Evolutionary conservation across 768 basidiomycete species (phyloP).

Genomic region (Psilocybe subaeruginosa): DNA sequence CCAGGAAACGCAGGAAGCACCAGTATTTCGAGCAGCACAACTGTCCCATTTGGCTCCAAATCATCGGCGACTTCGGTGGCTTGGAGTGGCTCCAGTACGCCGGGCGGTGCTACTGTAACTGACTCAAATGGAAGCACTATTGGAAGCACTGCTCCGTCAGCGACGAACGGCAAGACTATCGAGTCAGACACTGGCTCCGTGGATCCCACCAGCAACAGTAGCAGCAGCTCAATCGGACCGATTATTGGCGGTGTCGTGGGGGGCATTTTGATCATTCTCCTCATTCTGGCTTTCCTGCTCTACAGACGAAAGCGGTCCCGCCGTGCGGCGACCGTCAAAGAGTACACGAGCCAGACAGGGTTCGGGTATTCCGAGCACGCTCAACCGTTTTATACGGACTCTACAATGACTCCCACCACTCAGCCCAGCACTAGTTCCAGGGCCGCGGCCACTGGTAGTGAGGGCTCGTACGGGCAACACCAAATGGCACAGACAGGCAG

Average conservation of each 20-base stretch:
- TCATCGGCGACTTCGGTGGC: background rate
- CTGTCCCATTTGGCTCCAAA: background rate
- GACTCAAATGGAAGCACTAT: background rate
- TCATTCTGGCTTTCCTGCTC: background rate
- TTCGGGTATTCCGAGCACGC: background rate
- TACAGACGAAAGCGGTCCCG: background rate
- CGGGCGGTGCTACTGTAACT: background rate
- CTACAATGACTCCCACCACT: background rate
- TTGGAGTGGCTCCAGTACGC: no score
- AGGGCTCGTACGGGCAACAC: background rate
- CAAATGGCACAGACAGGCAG: background rate
- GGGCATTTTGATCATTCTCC: background rate
- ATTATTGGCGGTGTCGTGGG: slow-evolving; percentile 4
- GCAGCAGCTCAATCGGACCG: background rate
- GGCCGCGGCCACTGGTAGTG: no score
- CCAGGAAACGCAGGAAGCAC: background rate
- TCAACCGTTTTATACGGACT: slow-evolving; percentile 4
- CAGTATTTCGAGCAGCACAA: background rate
- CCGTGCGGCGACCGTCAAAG: background rate
- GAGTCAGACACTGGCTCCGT: background rate
- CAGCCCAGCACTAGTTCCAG: background rate
- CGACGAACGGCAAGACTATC: background rate
- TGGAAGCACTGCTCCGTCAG: background rate
- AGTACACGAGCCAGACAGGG: background rate
- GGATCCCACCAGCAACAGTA: background rate